Evolutionary conservation across 1,139 yeast genomes (phyloP).

Genomic region (Diutina mesorugosa): DNA sequence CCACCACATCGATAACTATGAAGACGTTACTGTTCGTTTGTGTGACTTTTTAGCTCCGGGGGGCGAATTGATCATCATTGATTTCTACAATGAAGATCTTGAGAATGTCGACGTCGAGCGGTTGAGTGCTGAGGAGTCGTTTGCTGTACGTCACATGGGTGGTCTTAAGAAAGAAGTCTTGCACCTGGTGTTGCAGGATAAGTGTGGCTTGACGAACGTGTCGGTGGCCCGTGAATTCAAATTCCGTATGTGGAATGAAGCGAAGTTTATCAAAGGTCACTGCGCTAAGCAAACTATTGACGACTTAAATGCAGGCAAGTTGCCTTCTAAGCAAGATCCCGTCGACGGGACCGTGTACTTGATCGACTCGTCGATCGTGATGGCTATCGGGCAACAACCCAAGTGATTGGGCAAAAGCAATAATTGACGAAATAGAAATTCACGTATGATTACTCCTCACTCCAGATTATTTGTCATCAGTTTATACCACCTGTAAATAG

Average conservation of each 20-base stretch:
- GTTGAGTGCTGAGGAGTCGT: neutral
- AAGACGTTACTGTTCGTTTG: slow-evolving; percentile 17
- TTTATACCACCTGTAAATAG: too few species aligned
- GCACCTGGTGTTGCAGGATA: neutral
- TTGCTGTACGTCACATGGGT: slow-evolving; percentile 2
- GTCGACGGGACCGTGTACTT: neutral
- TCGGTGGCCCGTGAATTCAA: neutral
- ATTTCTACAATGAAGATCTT: slow-evolving; percentile 23
- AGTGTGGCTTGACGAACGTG: neutral
- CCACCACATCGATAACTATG: slow-evolving; percentile 25
- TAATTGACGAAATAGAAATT: neutral
- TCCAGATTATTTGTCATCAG: too few species aligned
- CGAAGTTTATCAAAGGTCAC: neutral
- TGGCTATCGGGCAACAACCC: neutral
- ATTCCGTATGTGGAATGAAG: neutral
- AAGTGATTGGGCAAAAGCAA: neutral
- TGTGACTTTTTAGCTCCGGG: slow-evolving; percentile 19
- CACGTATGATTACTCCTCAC: neutral
- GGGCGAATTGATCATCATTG: slow-evolving; percentile 23
- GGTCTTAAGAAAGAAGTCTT: neutral
- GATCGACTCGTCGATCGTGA: neutral
- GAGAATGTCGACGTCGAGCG: slow-evolving; percentile 6
- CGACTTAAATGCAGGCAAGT: neutral
- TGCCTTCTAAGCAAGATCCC: neutral
- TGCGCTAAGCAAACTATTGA: neutral